Evolutionary conservation across 805 yeast species (phyloP).

Genomic region (Pichia deserticola): DNA sequence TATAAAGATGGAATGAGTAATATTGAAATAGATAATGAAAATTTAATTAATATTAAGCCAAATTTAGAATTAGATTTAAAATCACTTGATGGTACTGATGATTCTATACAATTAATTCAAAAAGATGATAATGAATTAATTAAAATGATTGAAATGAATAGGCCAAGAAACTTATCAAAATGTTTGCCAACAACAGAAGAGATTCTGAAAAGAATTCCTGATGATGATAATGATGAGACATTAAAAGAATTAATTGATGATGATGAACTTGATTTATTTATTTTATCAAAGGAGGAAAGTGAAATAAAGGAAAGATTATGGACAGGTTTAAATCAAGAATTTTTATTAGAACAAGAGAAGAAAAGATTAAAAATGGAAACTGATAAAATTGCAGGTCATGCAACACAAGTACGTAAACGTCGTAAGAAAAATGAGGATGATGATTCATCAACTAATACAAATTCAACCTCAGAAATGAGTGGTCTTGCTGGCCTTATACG

Average conservation of each 20-base stretch:
- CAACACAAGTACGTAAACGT: constrained; percentile 44
- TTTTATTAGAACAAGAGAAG: constrained; percentile 73
- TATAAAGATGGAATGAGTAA: constrained; percentile 14
- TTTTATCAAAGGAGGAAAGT: constrained; percentile 64
- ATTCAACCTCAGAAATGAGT: constrained; percentile 15
- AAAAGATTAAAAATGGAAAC: constrained; percentile 80
- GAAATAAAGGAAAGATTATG: constrained; percentile 74
- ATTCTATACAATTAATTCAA: constrained; percentile 9
- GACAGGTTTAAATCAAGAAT: constrained; percentile 86
- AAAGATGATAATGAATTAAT: constrained; percentile 23
- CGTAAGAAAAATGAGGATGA: constrained; percentile 26
- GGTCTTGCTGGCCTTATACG: constrained; percentile 29
- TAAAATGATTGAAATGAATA: constrained; percentile 35
- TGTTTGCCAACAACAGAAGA: constrained; percentile 51
- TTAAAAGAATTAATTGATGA: constrained; percentile 66
- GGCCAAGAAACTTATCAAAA: constrained; percentile 48
- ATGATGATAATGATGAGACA: constrained; percentile 56
- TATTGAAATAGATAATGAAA: constrained; percentile 3
- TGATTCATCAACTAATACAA: constrained; percentile 17
- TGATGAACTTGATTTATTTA: constrained; percentile 57
- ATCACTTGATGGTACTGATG: constrained; percentile 5
- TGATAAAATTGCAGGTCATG: constrained; percentile 78
- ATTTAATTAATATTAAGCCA: constrained; percentile 7
- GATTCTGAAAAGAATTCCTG: constrained; percentile 44
- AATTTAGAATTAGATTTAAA: background rate